Evolutionary conservation across 2,329 filamentous ascomycete species (phyloP).

Genomic region (Thelonectria rubi): DNA sequence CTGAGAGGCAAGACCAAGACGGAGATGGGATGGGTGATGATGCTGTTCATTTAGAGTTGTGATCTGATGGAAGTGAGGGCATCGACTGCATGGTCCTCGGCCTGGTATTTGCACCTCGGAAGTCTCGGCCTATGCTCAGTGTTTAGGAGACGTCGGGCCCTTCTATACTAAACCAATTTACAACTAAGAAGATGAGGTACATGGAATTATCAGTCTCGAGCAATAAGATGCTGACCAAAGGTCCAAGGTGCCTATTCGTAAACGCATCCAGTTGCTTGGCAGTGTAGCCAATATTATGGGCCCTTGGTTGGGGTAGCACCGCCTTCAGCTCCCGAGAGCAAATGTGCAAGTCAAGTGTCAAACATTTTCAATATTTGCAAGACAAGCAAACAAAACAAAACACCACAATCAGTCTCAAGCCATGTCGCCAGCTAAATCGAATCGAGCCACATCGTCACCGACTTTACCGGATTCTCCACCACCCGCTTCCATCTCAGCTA

Average conservation of each 20-base stretch:
- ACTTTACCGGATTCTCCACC: constrained; percentile 20
- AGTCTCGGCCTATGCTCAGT: no score
- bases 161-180: no score
- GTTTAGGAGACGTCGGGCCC: no score
- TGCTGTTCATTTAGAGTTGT: neutral
- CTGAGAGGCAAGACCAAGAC: neutral
- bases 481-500: neutral
- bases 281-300: constrained; percentile 6
- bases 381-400: neutral
- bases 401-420: no score
- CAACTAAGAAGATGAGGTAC: no score
- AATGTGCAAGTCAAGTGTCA: neutral
- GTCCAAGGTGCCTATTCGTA: neutral
- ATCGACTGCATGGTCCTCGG: neutral
- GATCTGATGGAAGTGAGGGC: neutral
- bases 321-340: neutral
- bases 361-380: neutral
- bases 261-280: neutral
- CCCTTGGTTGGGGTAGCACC: neutral
- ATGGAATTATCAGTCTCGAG: no score
- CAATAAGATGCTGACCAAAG: constrained; percentile 1
- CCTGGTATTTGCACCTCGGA: no score
- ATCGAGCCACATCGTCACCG: constrained; percentile 19
- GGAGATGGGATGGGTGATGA: neutral
- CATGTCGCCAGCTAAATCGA: constrained; percentile 3